phyloP scores from a whole-genome alignment of 1,284 basidiomycete species.

The Cryptococcus wingfieldii region DNA sequence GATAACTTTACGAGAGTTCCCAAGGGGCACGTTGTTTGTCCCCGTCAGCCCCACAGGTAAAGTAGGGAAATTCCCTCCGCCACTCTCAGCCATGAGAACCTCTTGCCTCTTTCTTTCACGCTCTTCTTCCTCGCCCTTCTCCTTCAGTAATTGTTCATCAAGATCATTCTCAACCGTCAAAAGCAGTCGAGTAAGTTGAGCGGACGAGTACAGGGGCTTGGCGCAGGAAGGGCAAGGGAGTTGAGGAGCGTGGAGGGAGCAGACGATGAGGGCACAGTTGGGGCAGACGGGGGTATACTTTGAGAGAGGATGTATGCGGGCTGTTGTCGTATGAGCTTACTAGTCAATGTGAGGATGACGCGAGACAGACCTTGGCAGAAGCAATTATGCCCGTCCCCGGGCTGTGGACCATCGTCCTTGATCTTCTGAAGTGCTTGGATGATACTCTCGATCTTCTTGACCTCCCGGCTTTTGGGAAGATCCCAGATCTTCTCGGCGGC shows the following conservation, averaged over 20 bases:
- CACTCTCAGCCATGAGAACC: slow-evolving; percentile 31
- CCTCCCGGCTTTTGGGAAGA: slow-evolving; percentile 34
- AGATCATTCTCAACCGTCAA: slow-evolving; percentile 37
- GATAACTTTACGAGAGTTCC: slow-evolving; percentile 23
- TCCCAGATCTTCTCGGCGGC: slow-evolving; percentile 42
- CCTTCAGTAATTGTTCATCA: slow-evolving; percentile 30
- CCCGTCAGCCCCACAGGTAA: slow-evolving; percentile 18
- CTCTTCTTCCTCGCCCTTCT: slow-evolving; percentile 32
- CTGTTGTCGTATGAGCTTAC: slow-evolving; percentile 18
- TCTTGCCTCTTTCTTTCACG: slow-evolving; percentile 29
- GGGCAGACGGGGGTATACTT: slow-evolving; percentile 47
- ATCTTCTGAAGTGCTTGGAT: slow-evolving; percentile 27
- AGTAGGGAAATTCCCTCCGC: slow-evolving; percentile 45
- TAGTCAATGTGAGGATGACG: not conserved
- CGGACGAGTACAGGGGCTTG: slow-evolving; percentile 31
- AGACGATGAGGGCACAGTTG: slow-evolving; percentile 46
- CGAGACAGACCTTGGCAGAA: slow-evolving; percentile 49
- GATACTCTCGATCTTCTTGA: slow-evolving; percentile 39
- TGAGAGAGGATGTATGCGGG: slow-evolving; percentile 46
- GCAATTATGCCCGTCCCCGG: slow-evolving; percentile 29
- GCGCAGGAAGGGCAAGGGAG: slow-evolving; percentile 50
- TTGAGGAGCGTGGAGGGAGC: slow-evolving; percentile 42
- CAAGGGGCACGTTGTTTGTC: slow-evolving; percentile 2
- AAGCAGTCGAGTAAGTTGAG: slow-evolving; percentile 40
- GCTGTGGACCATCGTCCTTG: slow-evolving; percentile 31